Evolutionary conservation across 305 asterid species (phyloP), one percentile per base, ranked within the genome.

Genomic region (Plantago rigida): DNA sequence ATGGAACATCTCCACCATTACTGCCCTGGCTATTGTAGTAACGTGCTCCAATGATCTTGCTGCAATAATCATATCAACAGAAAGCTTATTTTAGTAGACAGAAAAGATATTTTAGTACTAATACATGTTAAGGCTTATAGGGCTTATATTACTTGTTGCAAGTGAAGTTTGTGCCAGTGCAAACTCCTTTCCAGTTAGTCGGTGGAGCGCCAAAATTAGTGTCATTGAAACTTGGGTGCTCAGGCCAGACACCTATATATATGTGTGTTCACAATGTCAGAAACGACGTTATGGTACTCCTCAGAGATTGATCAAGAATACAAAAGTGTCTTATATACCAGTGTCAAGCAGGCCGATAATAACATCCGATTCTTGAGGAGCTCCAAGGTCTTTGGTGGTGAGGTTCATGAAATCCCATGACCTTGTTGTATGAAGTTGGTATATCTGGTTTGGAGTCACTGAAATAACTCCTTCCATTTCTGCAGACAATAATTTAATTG

Each of bases 331-430:
- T 22, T 29, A 41, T 41, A 19, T 45, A 73, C 78, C 76, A 14
- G 71, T 68, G 68, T 80, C 85, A 0, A 80, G 57, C 31, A 80
- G 53, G 28, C 77, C 85, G 28, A 80, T 53, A 9, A 77, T 68
- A 58, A 77, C 76, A 1, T 80, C 73, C 7, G 67, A 69, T 65
- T 64, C 74, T 1, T 29, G 60, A 31, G 54, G 19, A 44, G 69
- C 66, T 34, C 59, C 56, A 17, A 56, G 59, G 2, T 56, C 56
- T 56, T 29, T 54, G 8, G 22, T 13, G 50, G 57, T 62, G 19
- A 80, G 66, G 4, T 68, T 65, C 71, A 73, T 59, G 71, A 77
- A 80, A 54, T 80, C 76, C 85, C 85, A 80, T 0, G 85, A 80
- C 17, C 82, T 68, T 5, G 81, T 75, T 10, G 85, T 77, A 28